phyloP scores from a whole-genome alignment of 305 asterid species.

The Andrographis paniculata region DNA sequence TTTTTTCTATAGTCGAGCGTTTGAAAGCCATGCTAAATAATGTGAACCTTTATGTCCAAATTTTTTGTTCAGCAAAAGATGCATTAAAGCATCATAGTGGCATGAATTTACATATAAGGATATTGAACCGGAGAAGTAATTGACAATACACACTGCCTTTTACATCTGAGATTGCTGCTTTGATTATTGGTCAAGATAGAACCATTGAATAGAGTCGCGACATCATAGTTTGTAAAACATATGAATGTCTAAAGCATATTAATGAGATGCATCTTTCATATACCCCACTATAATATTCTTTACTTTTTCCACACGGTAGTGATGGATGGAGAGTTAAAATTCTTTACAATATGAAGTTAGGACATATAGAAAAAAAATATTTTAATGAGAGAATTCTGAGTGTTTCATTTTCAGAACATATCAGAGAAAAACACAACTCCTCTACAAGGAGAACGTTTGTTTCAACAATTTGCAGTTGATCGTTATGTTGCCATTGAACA shows the following conservation, averaged over 20 bases:
- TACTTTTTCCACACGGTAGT: slow-evolving; percentile 8
- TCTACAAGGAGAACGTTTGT: background rate
- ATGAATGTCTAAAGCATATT: slow-evolving; percentile 2
- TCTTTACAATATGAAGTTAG: too few species aligned
- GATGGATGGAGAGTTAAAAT: too few species aligned
- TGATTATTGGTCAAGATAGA: too few species aligned
- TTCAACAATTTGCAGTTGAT: background rate
- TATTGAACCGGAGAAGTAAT: too few species aligned
- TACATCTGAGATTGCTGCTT: too few species aligned
- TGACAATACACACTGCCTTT: too few species aligned
- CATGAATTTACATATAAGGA: too few species aligned
- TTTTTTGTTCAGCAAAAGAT: background rate
- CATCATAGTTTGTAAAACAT: slow-evolving; percentile 5
- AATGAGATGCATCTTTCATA: slow-evolving; percentile 4
- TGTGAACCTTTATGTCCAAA: background rate
- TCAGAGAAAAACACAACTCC: too few species aligned
- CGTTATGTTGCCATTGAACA: background rate
- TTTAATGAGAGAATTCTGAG: too few species aligned
- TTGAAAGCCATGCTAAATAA: background rate
- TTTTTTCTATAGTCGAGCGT: too few species aligned
- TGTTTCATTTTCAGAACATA: background rate
- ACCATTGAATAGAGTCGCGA: background rate
- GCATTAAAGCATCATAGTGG: too few species aligned
- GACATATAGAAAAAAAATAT: too few species aligned
- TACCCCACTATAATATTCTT: slow-evolving; percentile 5